phyloP scores from a whole-genome alignment of 2,329 filamentous ascomycete species.

The Alternaria sp. region DNA sequence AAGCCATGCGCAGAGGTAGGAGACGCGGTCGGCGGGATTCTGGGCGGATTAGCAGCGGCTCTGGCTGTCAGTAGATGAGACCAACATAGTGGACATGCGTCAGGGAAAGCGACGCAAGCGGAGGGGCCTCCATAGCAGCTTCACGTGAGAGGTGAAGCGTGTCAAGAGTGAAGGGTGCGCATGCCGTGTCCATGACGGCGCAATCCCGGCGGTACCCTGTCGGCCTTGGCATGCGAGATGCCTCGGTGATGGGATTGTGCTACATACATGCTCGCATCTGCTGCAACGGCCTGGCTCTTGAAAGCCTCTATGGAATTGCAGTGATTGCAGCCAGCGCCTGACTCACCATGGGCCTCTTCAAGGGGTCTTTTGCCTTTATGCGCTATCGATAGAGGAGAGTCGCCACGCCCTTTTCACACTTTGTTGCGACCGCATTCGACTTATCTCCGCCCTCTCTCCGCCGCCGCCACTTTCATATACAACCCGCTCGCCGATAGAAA shows the following conservation, averaged over 20 bases:
- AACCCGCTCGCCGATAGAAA: background rate
- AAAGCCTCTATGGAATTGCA: background rate
- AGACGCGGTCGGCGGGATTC: conserved; percentile 86
- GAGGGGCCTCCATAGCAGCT: conserved; percentile 56
- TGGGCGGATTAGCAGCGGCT: conserved; percentile 50
- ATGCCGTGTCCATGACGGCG: conserved; percentile 4
- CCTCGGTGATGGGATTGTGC: background rate
- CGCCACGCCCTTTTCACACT: conserved; percentile 24
- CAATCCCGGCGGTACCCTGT: conserved; percentile 5
- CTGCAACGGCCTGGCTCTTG: background rate
- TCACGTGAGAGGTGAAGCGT: background rate
- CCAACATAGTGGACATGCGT: conserved; percentile 96
- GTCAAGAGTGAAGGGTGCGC: conserved; percentile 12
- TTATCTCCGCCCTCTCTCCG: conserved; percentile 19
- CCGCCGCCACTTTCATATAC: conserved; percentile 2
- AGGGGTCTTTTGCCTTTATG: conserved; percentile 14
- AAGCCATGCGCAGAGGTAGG: conserved; percentile 89
- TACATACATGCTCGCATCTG: background rate
- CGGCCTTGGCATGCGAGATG: conserved; percentile 7
- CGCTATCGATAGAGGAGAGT: conserved; percentile 14
- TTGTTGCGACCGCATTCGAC: conserved; percentile 1
- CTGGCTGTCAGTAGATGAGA: background rate
- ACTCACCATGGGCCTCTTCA: conserved; percentile 25
- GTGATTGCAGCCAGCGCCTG: background rate
- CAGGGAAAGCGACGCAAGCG: conserved; percentile 86